A percentile compares a stretch with the other conserved stretches of the same genome.
phyloP scores from a whole-genome alignment of 2,329 filamentous ascomycete species.

The Didymella pinodella region DNA sequence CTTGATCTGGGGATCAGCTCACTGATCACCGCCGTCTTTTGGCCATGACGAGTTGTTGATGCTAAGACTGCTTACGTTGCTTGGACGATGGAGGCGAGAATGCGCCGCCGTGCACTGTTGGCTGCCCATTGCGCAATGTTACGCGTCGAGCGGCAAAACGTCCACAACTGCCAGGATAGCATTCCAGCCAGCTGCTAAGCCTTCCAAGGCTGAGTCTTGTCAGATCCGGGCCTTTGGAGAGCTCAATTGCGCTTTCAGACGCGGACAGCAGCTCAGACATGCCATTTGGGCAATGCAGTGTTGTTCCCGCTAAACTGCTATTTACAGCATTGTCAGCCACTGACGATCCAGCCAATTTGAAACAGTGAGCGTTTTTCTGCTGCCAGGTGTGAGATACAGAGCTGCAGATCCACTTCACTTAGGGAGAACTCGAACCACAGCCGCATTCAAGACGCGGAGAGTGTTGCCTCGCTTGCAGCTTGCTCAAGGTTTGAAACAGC shows the following conservation, averaged over 20 bases:
- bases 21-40: constrained; percentile 16
- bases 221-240: constrained; percentile 17
- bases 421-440: constrained; percentile 12
- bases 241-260: constrained; percentile 5
- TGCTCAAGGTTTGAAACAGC: constrained; percentile 17
- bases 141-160: constrained; percentile 27
- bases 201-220: constrained; percentile 9
- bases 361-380: constrained; percentile 21
- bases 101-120: constrained; percentile 21
- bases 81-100: constrained; percentile 26
- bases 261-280: constrained; percentile 6
- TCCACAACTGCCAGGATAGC: constrained; percentile 15
- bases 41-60: constrained; percentile 32
- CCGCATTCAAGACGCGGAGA: constrained; percentile 5
- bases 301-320: constrained; percentile 4
- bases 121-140: constrained; percentile 15
- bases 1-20: constrained; percentile 31
- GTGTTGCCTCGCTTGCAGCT: constrained; percentile 17
- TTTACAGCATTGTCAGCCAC: constrained; percentile 17
- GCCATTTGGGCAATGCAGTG: constrained; percentile 1
- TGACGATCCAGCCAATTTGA: constrained; percentile 23
- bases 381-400: constrained; percentile 1
- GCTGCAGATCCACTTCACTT: constrained; percentile 16
- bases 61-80: constrained; percentile 27
- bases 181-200: constrained; percentile 26